Conservation (phyloP, 371 early-diverging fungal genomes). For the Saksenaea vasiformis region DNA sequence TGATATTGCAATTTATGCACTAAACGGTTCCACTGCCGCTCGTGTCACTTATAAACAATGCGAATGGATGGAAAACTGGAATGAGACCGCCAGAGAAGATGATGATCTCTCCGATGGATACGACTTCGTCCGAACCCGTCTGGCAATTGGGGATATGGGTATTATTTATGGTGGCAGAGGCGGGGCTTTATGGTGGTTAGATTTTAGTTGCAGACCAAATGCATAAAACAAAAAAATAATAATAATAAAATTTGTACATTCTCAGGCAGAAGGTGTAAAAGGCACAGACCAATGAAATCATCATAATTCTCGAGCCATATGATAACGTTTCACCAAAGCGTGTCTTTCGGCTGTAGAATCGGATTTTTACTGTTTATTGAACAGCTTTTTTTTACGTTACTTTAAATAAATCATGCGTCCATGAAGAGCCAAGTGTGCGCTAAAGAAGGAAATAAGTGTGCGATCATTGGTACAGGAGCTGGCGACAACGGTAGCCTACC, state of each 20-base stretch:
- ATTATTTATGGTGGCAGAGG: conserved; percentile 39
- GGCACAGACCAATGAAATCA: background rate
- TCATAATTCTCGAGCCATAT: background rate
- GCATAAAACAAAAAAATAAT: conserved; percentile 3
- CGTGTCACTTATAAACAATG: conserved; percentile 16
- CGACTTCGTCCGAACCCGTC: conserved; percentile 36
- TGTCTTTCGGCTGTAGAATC: background rate
- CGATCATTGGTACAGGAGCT: no score
- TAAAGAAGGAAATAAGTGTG: no score
- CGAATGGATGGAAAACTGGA: conserved; percentile 33
- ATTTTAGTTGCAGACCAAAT: conserved; percentile 36
- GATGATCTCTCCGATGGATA: conserved; percentile 51
- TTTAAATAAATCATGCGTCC: no score
- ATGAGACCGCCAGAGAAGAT: conserved; percentile 26
- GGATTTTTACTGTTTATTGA: background rate
- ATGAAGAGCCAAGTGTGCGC: no score
- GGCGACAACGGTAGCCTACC: no score
- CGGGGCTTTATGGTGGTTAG: conserved; percentile 48
- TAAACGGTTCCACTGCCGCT: conserved; percentile 44
- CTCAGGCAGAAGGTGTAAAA: background rate
- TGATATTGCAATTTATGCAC: conserved; percentile 40
- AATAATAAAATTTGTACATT: background rate
- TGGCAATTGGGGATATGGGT: conserved; percentile 44
- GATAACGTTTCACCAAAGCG: background rate
- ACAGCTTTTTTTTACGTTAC: no score